Base-by-base conservation (phyloP, 2,329 filamentous ascomycete species). In the Juglanconis juglandina region DNA sequence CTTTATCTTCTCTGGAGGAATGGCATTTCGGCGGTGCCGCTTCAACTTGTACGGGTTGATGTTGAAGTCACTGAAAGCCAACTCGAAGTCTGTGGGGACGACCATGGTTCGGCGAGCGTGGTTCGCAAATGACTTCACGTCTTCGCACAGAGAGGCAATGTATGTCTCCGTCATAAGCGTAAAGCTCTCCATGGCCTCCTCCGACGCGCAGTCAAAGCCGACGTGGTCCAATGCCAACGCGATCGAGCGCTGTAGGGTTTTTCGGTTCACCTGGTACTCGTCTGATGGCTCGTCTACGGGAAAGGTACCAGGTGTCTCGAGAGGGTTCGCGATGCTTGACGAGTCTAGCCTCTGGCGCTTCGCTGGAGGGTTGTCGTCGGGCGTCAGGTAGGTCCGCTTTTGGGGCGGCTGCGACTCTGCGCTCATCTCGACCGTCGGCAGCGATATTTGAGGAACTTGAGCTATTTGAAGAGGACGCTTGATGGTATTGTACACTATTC, bases 171-270 rank as follows among this genome's bases (percentile, higher is more conserved):
- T 80, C 65, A 81, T 75, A 24, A 74, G 71, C 4, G 82, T 79
- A 48, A 88, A 83, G 64, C 81, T 81, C 69, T 87, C 84, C 66
- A 88, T 70, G 1, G 85, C 84, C 56, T 85, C 81, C 7, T 78
- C 76, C 1, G 76, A 79, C 13, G 84, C 80, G 33, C 76, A 74
- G 35, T 80, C 76, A 65, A 87, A 88, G 34, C 86, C 86, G 42
- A 87, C 80, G 62, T 86, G 80, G 47, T 81, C 72, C 34, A 88
- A 70, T 3, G 79, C 79, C 59, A 87, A 69, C 0, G 79, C 80
- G 59, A 88, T 81, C 10, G 83, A 81, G 54, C 84, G 80, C 50
- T 79, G 77, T 33, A 88, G 73, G 1, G 79, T 76, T 46, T 69
- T 68, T 55, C 76, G 72, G n/a, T 74, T 71, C 62, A 73, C 65